Evolutionary conservation across 2,329 filamentous ascomycete genomes (phyloP).

Genomic region (Lecanicillium sp.): DNA sequence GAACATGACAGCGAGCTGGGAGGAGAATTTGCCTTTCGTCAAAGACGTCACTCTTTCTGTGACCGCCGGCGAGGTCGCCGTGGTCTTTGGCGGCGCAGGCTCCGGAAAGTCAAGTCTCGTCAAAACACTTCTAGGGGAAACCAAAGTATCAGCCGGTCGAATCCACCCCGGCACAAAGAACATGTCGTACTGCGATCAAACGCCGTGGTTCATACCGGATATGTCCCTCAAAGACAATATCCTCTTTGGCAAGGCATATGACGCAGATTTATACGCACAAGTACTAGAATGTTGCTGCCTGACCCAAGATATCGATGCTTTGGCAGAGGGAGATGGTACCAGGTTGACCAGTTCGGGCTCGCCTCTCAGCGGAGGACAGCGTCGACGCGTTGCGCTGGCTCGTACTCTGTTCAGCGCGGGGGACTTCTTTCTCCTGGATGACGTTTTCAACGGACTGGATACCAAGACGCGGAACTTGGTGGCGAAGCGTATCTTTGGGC

Average conservation of each 20-base stretch:
- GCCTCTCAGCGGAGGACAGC: conserved; percentile 6
- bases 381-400: not conserved
- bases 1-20: not conserved
- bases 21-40: not conserved
- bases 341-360: not conserved
- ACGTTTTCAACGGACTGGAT: conserved; percentile 2
- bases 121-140: not conserved
- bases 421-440: conserved; percentile 1
- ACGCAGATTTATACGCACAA: not conserved
- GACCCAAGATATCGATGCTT: not conserved
- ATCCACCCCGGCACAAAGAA: not conserved
- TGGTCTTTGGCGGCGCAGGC: not conserved
- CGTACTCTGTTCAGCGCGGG: not conserved
- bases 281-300: not conserved
- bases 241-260: not conserved
- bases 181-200: not conserved
- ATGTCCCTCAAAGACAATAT: not conserved
- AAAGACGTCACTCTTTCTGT: not conserved
- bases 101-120: conserved; percentile 5
- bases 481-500: not conserved
- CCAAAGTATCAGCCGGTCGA: not conserved
- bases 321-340: not conserved
- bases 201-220: not conserved
- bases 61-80: not conserved
- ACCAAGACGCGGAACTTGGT: not conserved